Evolutionary conservation across 1,284 basidiomycete species (phyloP), one percentile per base, ranked within the genome.

Genomic region (Cerioporus squamosus): DNA sequence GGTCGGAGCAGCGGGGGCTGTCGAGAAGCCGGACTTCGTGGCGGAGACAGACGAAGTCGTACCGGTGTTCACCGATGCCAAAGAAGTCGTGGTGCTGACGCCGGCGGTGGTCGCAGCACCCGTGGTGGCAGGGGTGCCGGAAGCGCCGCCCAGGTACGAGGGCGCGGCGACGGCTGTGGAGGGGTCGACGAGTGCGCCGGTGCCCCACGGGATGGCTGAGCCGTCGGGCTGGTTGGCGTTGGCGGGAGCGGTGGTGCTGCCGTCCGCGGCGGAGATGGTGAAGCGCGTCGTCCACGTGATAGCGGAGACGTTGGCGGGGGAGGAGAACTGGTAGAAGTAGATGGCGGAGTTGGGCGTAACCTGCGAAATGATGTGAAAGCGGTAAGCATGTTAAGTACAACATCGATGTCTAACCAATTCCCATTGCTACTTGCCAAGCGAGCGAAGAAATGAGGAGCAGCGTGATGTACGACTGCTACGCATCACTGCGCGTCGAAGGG

Each of bases 261-360:
- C 87, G 31, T 74, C 66, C 5, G 80, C 55, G 40, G 80, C 81
- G 1, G 90, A 85, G 68, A 95, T 92, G 38, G 88, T 78, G 79
- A 94, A 95, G 43, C 93, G 88, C 8, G 84, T 87, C 2, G 93
- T 92, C 92, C 93, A 95, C 24, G 40, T 36, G 22, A 79, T 76
- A 47, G 78, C 79, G 61, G 76, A 71, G 22, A 69, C 9, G 0
- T 79, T 70, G 3, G 64, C 67, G 0, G 80, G 74, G 2, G 82
- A 73, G 14, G 81, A 79, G 78, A 87, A 92, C 69, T 91, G 88
- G 73, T 90, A 92, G 78, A 94, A 93, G 75, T 92, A 94, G 66
- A 93, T 86, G 33, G 84, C 73, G 2, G 91, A 79, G 72, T 90
- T 80, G 31, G 86, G 84, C 15, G 75, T 76, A 23, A 95, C 91